A percentile compares a stretch with the other conserved stretches of the same genome.
Evolutionary conservation across 495 filamentous ascomycete genomes (phyloP).

Genomic region (Stereocaulon alpinum): DNA sequence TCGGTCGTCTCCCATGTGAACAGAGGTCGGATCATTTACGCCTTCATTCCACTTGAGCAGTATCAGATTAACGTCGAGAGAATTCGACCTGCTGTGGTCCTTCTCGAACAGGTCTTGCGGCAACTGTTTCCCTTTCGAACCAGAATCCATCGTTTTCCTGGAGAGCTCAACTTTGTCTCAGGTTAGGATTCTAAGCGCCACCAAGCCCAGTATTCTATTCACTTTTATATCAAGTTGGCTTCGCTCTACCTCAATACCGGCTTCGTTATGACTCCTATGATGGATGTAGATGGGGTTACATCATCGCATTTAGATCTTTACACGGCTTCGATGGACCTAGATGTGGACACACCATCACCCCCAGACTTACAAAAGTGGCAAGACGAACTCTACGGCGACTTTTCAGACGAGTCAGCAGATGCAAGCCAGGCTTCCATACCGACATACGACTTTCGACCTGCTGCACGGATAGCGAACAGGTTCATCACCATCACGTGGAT

Average conservation of each 20-base stretch:
- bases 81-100: too few species aligned
- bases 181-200: neutral
- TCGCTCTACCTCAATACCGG: neutral
- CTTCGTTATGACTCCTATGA: neutral
- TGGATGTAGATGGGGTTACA: neutral
- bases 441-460: constrained; percentile 17
- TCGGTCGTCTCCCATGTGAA: too few species aligned
- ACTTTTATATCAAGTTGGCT: neutral
- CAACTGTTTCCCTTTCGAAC: too few species aligned
- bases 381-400: constrained; percentile 2
- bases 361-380: neutral
- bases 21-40: too few species aligned
- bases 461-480: constrained; percentile 10
- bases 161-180: neutral
- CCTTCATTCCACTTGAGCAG: too few species aligned
- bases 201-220: neutral
- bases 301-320: too few species aligned
- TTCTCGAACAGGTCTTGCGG: too few species aligned
- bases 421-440: neutral
- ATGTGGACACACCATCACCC: constrained; percentile 1
- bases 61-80: too few species aligned
- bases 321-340: neutral
- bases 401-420: neutral
- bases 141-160: too few species aligned
- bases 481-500: constrained; percentile 6